Evolutionary conservation across 441 rosid species (phyloP).

Genomic region (Populus hybrid): DNA sequence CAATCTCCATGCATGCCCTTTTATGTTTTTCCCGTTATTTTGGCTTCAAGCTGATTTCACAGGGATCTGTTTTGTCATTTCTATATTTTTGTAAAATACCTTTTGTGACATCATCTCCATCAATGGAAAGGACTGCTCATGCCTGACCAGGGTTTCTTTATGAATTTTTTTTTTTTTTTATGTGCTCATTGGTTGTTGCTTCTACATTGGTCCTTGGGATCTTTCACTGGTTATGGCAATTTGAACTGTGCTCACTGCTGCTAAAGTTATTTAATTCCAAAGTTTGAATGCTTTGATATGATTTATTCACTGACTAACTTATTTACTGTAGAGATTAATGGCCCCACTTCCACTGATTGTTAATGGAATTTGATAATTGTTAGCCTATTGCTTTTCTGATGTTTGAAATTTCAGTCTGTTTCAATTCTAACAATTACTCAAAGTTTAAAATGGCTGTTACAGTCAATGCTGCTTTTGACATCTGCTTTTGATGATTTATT

Average conservation of each 20-base stretch:
- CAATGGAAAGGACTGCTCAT: too few relatives aligned
- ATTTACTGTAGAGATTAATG: neutral
- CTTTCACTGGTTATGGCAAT: neutral
- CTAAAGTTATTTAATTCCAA: neutral
- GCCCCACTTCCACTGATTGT: neutral
- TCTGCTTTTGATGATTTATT: slow-evolving; percentile 4
- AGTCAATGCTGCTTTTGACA: neutral
- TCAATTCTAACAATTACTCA: neutral
- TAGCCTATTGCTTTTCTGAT: neutral
- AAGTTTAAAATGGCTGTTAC: neutral
- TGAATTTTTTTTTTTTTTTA: neutral
- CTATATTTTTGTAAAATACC: neutral
- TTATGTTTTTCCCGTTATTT: neutral
- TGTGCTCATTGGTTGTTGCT: neutral
- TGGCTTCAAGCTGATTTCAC: neutral
- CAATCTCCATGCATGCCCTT: neutral
- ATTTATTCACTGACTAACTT: neutral
- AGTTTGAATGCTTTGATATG: neutral
- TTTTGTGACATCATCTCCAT: too few relatives aligned
- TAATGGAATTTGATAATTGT: neutral
- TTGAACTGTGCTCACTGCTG: slow-evolving; percentile 2
- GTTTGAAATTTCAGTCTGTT: neutral
- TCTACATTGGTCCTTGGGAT: neutral
- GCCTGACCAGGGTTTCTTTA: neutral
- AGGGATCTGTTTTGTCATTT: neutral